Base-by-base conservation (phyloP, 1,284 basidiomycete genomes). In the Pseudozyma thailandica region DNA sequence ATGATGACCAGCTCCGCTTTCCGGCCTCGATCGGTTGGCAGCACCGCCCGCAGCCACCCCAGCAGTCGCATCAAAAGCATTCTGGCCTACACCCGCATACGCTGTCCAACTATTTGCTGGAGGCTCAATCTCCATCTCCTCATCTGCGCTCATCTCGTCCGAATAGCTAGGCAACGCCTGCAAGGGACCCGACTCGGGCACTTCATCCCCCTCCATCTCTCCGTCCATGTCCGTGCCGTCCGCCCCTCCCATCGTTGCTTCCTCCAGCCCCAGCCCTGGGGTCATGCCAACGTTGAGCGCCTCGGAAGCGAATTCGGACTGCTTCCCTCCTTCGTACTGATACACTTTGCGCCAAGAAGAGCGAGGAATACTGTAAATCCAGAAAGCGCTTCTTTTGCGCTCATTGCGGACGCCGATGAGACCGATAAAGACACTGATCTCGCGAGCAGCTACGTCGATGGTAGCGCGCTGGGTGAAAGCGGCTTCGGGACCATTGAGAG, bases 391-490 rank as follows among this genome's bases (percentile, higher is more conserved):
- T 28, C 54, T 48, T 37, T 68, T 60, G 48, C 66, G 71, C 31
- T 77, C 77, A 52, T 49, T 68, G n/a, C 69, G 54, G 3, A 64
- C 60, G 20, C 64, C 70, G 13, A 77, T 66, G 13, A 81, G 42
- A 3, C 81, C 82, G 20, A 74, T 73, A 35, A 83, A 70, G n/a
- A 82, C 69, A 43, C 80, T 77, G 66, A 82, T 83, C 45, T 77
- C 70, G 12, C 75, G 51, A 28, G 68, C 66, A 12, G 37, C 49
- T 2, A 72, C 55, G 39, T 80, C 81, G 63, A 83, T 73, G 15
- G 77, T 74, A 4, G 82, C 76, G 9, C 82, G 72, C 46, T 79
- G 82, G 3, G 83, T 82, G 70, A 83, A 84, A 3, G 69, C 75
- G 0, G 80, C 75, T 21, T 79, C 68, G 9, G 82, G 82, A 0